These are phyloP conservation scores for Apiotrichum brassicae DNA, from an alignment of 1,284 basidiomycete genomes.

Conservation along the genomic window DNA sequence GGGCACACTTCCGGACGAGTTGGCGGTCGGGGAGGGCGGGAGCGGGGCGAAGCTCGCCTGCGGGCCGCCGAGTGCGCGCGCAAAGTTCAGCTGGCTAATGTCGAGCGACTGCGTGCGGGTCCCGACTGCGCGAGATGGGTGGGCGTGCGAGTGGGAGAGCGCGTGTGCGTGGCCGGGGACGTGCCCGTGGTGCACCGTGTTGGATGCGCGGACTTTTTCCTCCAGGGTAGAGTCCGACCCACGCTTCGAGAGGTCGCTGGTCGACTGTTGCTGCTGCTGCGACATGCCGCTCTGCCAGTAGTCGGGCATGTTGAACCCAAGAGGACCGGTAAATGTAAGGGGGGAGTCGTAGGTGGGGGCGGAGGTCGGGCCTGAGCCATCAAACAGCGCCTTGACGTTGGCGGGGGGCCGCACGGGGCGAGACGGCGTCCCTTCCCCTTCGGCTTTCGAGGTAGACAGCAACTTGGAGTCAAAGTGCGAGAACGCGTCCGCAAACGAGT, in stretches of 20 bases:
- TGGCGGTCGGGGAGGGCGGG: conserved; percentile 26
- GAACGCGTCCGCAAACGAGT: conserved; percentile 91
- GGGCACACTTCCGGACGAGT: conserved; percentile 8
- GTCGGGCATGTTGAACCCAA: conserved; percentile 26
- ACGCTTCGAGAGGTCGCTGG: conserved; percentile 68
- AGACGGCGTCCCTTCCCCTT: conserved; percentile 57
- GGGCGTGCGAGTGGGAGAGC: conserved; percentile 22
- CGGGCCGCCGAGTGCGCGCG: conserved; percentile 23
- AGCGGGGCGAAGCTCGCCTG: conserved; percentile 27
- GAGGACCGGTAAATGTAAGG: conserved; percentile 34
- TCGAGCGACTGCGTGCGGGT: conserved; percentile 47
- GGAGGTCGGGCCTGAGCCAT: conserved; percentile 54
- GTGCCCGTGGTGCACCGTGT: conserved; percentile 1
- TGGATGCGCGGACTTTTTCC: conserved; percentile 60
- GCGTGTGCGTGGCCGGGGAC: conserved; percentile 15
- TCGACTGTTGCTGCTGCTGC: conserved; percentile 54
- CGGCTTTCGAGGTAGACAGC: conserved; percentile 60
- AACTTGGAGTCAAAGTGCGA: conserved; percentile 96
- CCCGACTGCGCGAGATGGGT: conserved; percentile 33
- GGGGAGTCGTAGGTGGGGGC: conserved; percentile 50
- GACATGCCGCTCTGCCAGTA: conserved; percentile 22
- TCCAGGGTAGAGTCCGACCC: conserved; percentile 83
- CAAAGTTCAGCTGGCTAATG: conserved; percentile 45
- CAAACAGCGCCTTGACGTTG: conserved; percentile 92
- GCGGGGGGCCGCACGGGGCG: conserved; percentile 59